These are phyloP conservation scores for Panicum hallii DNA, from an alignment of 202 grass and related monocot species.

Conservation along the genomic window DNA sequence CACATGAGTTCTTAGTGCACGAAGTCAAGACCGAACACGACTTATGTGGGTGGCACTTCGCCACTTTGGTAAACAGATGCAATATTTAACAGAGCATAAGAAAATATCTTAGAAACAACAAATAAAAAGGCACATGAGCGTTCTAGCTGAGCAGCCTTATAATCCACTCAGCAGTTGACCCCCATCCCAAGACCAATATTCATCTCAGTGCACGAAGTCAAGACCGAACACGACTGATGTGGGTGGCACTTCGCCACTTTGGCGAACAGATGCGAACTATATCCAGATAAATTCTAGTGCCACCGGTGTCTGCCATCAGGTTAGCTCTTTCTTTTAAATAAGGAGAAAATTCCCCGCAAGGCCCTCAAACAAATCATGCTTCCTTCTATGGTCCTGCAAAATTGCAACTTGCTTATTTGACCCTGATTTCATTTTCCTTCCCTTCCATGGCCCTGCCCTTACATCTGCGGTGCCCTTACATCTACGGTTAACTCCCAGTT, in stretches of 20 bases:
- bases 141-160: neutral
- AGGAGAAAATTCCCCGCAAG: no score
- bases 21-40: neutral
- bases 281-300: neutral
- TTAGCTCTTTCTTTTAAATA: neutral
- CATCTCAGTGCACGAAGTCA: neutral
- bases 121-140: neutral
- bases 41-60: neutral
- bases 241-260: neutral
- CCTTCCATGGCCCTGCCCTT: no score
- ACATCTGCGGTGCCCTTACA: no score
- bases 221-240: constrained; percentile 8
- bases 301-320: neutral
- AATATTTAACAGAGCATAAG: constrained; percentile 10
- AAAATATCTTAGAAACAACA: neutral
- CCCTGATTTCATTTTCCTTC: no score
- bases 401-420: no score
- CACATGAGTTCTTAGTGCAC: neutral
- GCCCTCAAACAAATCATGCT: no score
- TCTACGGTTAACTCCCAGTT: no score
- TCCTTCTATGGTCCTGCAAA: no score
- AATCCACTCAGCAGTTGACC: neutral
- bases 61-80: neutral
- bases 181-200: neutral
- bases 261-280: neutral